Evolutionary conservation across 2,329 filamentous ascomycete species (phyloP), one percentile per base, ranked within the genome.

Genomic region (Clonostachys rosea): DNA sequence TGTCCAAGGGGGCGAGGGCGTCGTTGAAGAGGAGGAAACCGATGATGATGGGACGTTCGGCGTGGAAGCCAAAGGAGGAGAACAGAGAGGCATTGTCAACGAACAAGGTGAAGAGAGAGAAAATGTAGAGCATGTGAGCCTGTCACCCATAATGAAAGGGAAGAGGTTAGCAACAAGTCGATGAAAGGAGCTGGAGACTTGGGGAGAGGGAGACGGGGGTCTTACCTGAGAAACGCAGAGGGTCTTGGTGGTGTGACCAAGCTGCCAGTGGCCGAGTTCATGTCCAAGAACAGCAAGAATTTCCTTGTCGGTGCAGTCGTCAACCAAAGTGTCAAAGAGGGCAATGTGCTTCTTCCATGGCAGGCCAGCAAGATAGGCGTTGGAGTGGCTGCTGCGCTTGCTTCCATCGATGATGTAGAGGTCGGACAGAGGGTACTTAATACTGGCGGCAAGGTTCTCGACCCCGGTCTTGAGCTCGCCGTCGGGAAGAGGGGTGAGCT

Each of bases 311-410:
- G 91, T 83, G 65, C 87, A 94, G 81, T 97, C 96, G 70, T 96
- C 92, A 52, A 99, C 91, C 53, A 99, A 73, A 6, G 95, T 99
- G 65, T 99, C 94, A 66, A 96, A 99, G 63, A 99, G 95, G 61
- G 99, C 94, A 74, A 99, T 99, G 75, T 97, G 95, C 81, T 97
- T 97, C 81, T 96, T 96, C 91, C 92, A 99, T 40, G 94, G 94
- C 47, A 99, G 81, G 50, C 94, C 94, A 59, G 95, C 96, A 74
- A 99, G 99, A 70, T 95, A 94, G 34, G 89, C 89, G 64, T 95
- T 95, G 68, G 86, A 90, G 72, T 95, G 89, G 34, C 88, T 86
- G 63, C 85, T 89, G 60, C 90, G 79, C 75, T 91, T 94, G 73
- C 86, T 91, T 49, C 89, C 89, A 61, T 95, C 89, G 60, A 99